Evolutionary conservation across 164 flowering plant species (phyloP).

Genomic region (Stephania cephalantha): DNA sequence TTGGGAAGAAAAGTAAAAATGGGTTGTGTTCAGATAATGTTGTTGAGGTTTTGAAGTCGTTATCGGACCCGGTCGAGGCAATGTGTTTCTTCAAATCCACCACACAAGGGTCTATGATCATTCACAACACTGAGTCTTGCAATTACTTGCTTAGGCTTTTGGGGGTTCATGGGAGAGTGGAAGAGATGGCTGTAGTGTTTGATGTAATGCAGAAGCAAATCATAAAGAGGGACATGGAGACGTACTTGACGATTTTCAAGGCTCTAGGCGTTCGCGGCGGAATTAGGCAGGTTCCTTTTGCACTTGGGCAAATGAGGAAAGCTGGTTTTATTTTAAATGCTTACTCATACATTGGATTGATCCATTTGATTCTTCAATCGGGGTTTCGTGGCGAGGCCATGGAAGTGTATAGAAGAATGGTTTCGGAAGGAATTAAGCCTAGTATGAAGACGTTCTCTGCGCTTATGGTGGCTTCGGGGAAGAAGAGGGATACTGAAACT

Average conservation of each 20-base stretch:
- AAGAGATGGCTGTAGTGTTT: constrained; percentile 74
- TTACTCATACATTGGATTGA: constrained; percentile 82
- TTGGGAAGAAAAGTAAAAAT: constrained; percentile 19
- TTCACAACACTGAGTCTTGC: constrained; percentile 73
- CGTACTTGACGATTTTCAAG: constrained; percentile 67
- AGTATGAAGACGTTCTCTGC: constrained; percentile 90
- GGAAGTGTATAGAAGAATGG: constrained; percentile 62
- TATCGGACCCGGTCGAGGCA: constrained; percentile 42
- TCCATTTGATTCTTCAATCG: constrained; percentile 64
- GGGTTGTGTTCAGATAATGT: constrained; percentile 43
- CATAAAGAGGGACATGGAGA: constrained; percentile 55
- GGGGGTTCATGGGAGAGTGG: constrained; percentile 44
- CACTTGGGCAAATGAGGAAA: constrained; percentile 53
- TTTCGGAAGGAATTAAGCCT: constrained; percentile 67
- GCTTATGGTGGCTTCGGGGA: constrained; percentile 85
- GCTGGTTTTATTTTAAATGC: constrained; percentile 76
- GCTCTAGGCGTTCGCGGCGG: constrained; percentile 56
- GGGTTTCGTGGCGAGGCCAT: constrained; percentile 68
- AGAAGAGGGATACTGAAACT: constrained; percentile 59
- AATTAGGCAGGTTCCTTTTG: constrained; percentile 50
- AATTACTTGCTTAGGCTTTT: constrained; percentile 83
- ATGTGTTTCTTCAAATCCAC: constrained; percentile 52
- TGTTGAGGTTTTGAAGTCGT: constrained; percentile 45
- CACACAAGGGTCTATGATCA: constrained; percentile 38
- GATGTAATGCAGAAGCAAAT: constrained; percentile 84